A percentile compares a stretch with the other conserved stretches of the same genome.
These are phyloP conservation scores for Coleophoma crateriformis DNA, from an alignment of 2,329 filamentous ascomycete species.

Conservation along the genomic window DNA sequence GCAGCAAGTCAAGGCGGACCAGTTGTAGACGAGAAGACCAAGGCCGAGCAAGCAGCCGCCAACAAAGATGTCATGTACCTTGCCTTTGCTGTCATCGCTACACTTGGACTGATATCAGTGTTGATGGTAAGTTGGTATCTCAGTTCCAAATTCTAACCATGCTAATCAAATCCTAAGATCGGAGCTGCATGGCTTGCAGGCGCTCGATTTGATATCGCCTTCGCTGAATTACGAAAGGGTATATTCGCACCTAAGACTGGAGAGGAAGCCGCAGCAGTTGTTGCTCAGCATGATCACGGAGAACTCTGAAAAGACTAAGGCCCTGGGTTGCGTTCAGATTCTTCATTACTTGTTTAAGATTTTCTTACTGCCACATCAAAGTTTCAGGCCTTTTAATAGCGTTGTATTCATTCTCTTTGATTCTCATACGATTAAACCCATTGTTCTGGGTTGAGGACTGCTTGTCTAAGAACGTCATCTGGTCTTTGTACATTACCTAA, in stretches of 20 bases:
- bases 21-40: conserved; percentile 31
- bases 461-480: no score
- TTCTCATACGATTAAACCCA: no score
- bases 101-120: conserved; percentile 65
- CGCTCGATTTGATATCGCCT: conserved; percentile 72
- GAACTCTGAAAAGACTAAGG: conserved; percentile 12
- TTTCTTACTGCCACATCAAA: no score
- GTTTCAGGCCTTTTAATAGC: no score
- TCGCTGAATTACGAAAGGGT: conserved; percentile 44
- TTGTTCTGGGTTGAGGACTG: no score
- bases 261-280: conserved; percentile 16
- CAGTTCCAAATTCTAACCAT: neutral
- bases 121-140: conserved; percentile 63
- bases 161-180: conserved; percentile 46
- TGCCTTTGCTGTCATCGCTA: conserved; percentile 57
- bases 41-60: conserved; percentile 49
- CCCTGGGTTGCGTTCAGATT: no score
- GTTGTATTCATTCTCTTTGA: no score
- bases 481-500: no score
- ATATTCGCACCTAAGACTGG: conserved; percentile 29
- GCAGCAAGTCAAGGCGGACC: conserved; percentile 26
- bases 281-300: conserved; percentile 19
- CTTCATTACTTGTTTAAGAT: no score
- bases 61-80: conserved; percentile 56
- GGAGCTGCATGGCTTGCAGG: conserved; percentile 73